Base-by-base conservation (phyloP, 352 stramenopile species). In the Phytophthora citricola region DNA sequence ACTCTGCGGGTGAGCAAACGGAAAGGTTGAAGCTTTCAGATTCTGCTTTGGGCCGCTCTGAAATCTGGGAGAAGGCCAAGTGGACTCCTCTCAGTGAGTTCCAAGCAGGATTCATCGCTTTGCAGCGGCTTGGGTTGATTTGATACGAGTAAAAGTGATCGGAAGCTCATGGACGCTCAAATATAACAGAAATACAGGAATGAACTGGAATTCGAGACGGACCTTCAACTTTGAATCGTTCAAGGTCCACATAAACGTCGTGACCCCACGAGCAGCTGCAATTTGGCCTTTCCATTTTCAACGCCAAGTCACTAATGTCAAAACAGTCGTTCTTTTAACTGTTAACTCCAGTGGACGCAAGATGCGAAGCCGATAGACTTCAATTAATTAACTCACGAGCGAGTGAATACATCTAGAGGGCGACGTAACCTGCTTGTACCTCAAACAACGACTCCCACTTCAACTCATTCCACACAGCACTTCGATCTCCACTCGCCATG, bases 31-130 rank as follows among this genome's bases (percentile, higher is more conserved):
- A 6, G 29, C 29, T 34, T 10, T 11, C 29, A 34, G 29, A 34
- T 10, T 34, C 29, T 20, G 17, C 17, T 20, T 20, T 20, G 17
- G 17, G 17, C 17, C 17, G 17, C 31, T 39, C 44, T 53, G 45
- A 24, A 14, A 51, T 34, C 11, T 69, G 61, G 61, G 53, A 27
- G n/a, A 15, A 38, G 39, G 22, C 31, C 2, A 20, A 52, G 15
- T 69, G 61, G 61, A 14, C 46, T 14, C 38, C 45, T 32, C 10
- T 58, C 5, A 47, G 29, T 8, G 29, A 69, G 47, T 26, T 63
- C 1, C 46, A 64, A 26, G 53, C 53, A 8, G 38, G 31, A 11
- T 58, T 40, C n/a, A 54, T 57, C 22, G 34, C 48, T 20, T 32
- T 43, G 17, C 17, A 20, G 17, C 0, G 17, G 17, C 17, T 20